Evolutionary conservation across 1,139 yeast genomes (phyloP), one percentile per base, ranked within the genome.

Genomic region (Candida albicans): DNA sequence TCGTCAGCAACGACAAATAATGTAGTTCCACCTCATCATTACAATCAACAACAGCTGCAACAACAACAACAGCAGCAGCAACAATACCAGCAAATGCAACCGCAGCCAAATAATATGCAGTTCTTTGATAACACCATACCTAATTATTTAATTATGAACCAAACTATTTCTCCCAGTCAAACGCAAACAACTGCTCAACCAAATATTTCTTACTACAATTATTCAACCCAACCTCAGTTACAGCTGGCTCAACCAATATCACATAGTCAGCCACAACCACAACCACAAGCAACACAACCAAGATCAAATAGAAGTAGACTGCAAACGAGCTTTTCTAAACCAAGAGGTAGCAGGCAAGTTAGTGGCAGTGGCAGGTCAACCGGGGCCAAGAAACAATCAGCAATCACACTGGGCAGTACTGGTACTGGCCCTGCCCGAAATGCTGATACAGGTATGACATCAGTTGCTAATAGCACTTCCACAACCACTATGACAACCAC

Each of bases 131-230:
- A 47, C 11, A 47, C 52, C 18, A 57, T 57, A 11, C 53, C 52
- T 31, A 54, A 52, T 41, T 55, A 56, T 44, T 55, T 55, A 35
- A 46, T 55, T 42, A 40, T 56, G 47, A 52, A 52, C 13, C 61
- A 45, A 40, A 35, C 35, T n/a, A 40, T 43, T 15, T 43, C 46
- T 7, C 48, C 49, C 27, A 47, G 35, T 30, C 49, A 47, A 38
- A 39, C 48, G 34, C 49, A 47, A 38, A 39, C 48, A 38, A 27
- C 46, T 35, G 28, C 15, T 27, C 48, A 41, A 22, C 46, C 42
- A 7, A 45, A 28, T 10, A 35, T 33, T 15, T 14, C 40, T 15
- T 33, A 42, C 31, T 34, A 37, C 28, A 34, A 37, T 29, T 37
- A 42, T 35, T 28, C 25, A 22, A 33, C 38, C 18, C 29, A 27